phyloP scores from a whole-genome alignment of 2,329 filamentous ascomycete species.

The Metarhizium humberi region DNA sequence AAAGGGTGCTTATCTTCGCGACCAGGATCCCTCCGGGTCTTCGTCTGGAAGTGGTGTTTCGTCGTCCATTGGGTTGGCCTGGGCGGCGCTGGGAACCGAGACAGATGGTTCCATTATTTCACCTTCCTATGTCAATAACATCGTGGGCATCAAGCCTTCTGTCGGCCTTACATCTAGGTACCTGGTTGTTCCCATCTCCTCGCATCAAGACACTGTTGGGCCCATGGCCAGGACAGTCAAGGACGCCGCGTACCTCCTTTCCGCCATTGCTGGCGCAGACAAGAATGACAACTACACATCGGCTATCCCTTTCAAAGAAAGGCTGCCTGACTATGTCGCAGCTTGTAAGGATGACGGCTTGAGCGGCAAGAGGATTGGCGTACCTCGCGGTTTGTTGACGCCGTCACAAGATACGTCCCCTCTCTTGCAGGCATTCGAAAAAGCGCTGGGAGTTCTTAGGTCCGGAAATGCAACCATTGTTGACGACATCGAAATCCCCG shows the following conservation, averaged over 20 bases:
- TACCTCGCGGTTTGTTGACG: conserved; percentile 38
- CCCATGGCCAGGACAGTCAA: conserved; percentile 52
- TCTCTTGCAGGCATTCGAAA: conserved; percentile 33
- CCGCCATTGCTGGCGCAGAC: conserved; percentile 54
- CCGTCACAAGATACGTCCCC: not conserved
- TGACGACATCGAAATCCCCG: conserved; percentile 23
- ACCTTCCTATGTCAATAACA: conserved; percentile 42
- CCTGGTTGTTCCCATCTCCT: conserved; percentile 55
- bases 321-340: conserved; percentile 49
- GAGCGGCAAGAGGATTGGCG: conserved; percentile 50
- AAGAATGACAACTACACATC: conserved; percentile 50
- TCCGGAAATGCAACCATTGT: conserved; percentile 49
- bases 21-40: conserved; percentile 53
- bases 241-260: conserved; percentile 51
- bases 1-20: conserved; percentile 49
- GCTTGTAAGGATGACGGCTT: conserved; percentile 46
- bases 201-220: conserved; percentile 55
- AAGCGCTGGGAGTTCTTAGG: conserved; percentile 40
- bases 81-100: conserved; percentile 19
- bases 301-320: conserved; percentile 45
- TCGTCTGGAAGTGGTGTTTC: conserved; percentile 55
- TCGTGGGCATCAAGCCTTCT: conserved; percentile 60
- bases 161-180: conserved; percentile 53
- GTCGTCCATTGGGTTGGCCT: conserved; percentile 15
- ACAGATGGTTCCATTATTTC: conserved; percentile 54